Percentiles rank a stretch among this genome's conserved stretches.
Conservation (phyloP, 306 rosid species). For the Cotoneaster glaucophyllus region DNA sequence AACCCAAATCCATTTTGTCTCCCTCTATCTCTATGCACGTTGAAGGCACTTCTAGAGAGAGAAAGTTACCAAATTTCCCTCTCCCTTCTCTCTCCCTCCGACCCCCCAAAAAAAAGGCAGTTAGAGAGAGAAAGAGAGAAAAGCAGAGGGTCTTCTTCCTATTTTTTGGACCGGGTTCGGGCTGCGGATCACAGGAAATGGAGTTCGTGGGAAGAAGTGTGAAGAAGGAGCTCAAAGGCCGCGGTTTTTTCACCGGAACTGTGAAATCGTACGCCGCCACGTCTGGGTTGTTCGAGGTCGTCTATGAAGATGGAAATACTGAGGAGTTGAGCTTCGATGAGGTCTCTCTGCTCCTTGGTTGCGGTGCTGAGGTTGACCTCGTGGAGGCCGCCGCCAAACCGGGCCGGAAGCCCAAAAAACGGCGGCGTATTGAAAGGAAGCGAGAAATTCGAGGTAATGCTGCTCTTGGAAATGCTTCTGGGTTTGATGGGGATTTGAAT, state of each 20-base stretch:
- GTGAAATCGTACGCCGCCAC: slow-evolving; percentile 67
- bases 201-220: slow-evolving; percentile 71
- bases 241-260: slow-evolving; percentile 46
- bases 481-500: slow-evolving; percentile 25
- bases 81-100: slow-evolving; percentile 6
- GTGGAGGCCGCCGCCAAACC: slow-evolving; percentile 19
- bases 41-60: slow-evolving; percentile 30
- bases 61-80: slow-evolving; percentile 4
- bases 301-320: slow-evolving; percentile 54
- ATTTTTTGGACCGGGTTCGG: background rate
- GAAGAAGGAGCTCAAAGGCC: slow-evolving; percentile 47
- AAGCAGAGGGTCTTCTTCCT: background rate
- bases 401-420: slow-evolving; percentile 71
- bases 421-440: slow-evolving; percentile 38
- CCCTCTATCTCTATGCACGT: slow-evolving; percentile 27
- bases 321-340: slow-evolving; percentile 54
- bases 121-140: slow-evolving; percentile 10
- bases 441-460: slow-evolving; percentile 22
- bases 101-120: background rate
- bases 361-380: slow-evolving; percentile 18
- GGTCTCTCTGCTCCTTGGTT: slow-evolving; percentile 36
- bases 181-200: slow-evolving; percentile 45
- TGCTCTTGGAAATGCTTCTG: slow-evolving; percentile 34
- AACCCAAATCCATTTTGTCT: background rate
- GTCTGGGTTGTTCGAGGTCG: slow-evolving; percentile 55